Conservation (phyloP, 139 green algal genomes). For the Protoeuglena noctilucae region DNA sequence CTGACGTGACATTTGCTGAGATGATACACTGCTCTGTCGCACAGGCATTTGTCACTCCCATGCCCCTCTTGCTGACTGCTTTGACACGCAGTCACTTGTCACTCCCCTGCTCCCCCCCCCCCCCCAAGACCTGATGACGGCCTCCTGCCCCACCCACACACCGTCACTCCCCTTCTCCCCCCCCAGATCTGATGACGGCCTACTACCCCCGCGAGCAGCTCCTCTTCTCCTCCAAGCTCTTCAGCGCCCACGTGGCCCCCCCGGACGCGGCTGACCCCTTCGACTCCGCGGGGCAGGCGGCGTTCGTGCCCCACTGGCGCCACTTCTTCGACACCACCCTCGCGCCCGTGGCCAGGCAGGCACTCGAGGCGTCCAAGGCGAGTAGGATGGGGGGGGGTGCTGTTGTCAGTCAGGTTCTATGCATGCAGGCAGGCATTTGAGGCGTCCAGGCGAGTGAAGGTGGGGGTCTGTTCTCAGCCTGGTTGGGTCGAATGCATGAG, state of each 20-base stretch:
- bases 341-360: conserved; percentile 47
- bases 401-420: no score
- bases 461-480: no score
- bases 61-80: no score
- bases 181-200: conserved; percentile 57
- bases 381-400: background rate
- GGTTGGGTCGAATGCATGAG: no score
- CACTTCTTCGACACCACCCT: conserved; percentile 95
- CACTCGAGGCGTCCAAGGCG: conserved; percentile 11
- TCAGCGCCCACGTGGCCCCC: conserved; percentile 58
- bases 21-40: no score
- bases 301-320: conserved; percentile 60
- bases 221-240: conserved; percentile 74
- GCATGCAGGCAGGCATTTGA: no score
- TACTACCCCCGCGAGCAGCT: conserved; percentile 28
- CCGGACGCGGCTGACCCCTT: conserved; percentile 9
- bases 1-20: background rate
- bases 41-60: no score
- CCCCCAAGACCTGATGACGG: no score
- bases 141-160: background rate
- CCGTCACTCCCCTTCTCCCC: background rate
- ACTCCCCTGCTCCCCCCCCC: no score
- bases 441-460: no score
- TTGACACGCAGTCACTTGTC: no score
- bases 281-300: conserved; percentile 56